Conservation (phyloP, 2,329 filamentous ascomycete species). For the Penicillium sp. region DNA sequence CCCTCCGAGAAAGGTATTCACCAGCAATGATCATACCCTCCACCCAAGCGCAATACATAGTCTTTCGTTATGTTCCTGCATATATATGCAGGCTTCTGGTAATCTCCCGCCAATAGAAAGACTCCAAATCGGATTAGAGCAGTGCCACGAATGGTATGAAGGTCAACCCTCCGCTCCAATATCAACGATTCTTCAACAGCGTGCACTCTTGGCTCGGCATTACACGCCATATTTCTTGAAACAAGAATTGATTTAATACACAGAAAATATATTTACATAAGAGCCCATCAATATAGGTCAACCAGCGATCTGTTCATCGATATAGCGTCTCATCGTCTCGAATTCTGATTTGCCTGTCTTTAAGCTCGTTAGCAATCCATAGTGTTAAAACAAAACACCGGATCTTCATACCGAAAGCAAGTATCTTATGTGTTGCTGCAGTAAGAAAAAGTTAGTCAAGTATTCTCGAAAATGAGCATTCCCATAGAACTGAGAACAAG, state of each 20-base stretch:
- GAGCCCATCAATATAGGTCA: constrained; percentile 8
- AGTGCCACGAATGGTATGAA: background rate
- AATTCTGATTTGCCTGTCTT: constrained; percentile 50
- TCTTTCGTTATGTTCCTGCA: background rate
- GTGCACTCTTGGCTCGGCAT: background rate
- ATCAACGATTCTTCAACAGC: background rate
- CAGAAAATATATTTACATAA: background rate
- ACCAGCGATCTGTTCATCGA: constrained; percentile 44
- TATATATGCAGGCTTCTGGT: background rate
- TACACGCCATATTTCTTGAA: background rate
- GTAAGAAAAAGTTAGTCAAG: background rate
- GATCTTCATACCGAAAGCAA: constrained; percentile 40
- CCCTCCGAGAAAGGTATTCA: background rate
- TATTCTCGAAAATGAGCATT: background rate
- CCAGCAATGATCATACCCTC: background rate
- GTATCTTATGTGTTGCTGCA: constrained; percentile 47
- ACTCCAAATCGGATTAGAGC: background rate
- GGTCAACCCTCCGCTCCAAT: background rate
- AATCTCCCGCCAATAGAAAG: background rate
- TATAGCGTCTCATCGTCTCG: constrained; percentile 48
- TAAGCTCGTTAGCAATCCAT: constrained; percentile 6
- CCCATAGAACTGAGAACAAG: background rate
- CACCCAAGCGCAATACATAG: background rate
- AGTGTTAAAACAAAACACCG: background rate
- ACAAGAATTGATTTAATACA: background rate